Conservation (phyloP, 2,329 filamentous ascomycete genomes). For the Aspergillus versicolor region DNA sequence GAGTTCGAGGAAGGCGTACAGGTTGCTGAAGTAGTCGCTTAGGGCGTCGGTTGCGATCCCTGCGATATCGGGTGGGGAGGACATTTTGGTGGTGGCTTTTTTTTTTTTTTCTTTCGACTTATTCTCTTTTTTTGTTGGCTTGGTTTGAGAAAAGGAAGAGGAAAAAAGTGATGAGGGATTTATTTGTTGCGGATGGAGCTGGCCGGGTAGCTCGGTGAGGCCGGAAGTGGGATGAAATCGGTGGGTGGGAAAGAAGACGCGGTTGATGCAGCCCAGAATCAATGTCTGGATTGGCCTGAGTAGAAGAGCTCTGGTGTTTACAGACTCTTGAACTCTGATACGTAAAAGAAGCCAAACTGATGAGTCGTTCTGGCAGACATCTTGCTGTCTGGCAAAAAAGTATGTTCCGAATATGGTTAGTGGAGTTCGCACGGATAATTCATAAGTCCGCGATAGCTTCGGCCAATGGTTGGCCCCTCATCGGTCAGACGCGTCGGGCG, state of each 20-base stretch:
- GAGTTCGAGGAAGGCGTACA: slow-evolving; percentile 27
- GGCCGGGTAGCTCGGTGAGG: slow-evolving; percentile 6
- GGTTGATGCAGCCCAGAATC: not conserved
- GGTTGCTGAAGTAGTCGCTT: slow-evolving; percentile 31
- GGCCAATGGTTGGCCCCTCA: not conserved
- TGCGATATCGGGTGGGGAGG: slow-evolving; percentile 20
- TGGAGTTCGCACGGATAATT: not conserved
- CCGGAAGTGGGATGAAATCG: not conserved
- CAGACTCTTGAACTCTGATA: not conserved
- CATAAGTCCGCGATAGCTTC: not conserved
- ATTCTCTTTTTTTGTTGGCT: not conserved
- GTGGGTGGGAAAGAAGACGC: not conserved
- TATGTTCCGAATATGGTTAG: not conserved
- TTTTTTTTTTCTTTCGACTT: not conserved
- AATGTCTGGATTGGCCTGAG: not conserved
- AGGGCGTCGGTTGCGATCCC: slow-evolving; percentile 26
- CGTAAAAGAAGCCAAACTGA: not conserved
- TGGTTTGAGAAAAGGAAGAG: not conserved
- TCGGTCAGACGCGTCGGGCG: not conserved
- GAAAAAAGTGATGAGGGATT: not conserved
- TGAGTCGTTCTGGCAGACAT: not conserved
- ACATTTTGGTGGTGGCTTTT: slow-evolving; percentile 21
- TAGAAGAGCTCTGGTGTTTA: not conserved
- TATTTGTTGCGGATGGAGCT: not conserved
- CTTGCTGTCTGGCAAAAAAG: not conserved